Evolutionary conservation across 208 protist species (phyloP).

Genomic region (Kentomonas sorsogonicus): DNA sequence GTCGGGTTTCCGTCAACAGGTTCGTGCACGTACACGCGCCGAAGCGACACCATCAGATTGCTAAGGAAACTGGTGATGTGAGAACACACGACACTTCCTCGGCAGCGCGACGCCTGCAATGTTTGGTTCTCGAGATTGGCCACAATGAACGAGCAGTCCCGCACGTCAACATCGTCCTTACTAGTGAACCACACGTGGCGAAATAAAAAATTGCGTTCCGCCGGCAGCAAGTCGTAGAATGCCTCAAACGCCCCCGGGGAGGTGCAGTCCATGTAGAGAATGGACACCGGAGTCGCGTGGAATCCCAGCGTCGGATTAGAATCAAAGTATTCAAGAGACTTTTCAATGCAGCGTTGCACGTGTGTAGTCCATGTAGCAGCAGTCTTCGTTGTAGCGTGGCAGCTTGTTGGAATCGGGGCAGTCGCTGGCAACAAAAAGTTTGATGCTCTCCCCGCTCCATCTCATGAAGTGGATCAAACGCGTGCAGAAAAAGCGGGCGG

Average conservation of each 20-base stretch:
- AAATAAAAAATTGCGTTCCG: slow-evolving; percentile 31
- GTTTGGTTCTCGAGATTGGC: slow-evolving; percentile 40
- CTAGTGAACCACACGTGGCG: slow-evolving; percentile 63
- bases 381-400: slow-evolving; percentile 26
- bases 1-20: slow-evolving; percentile 26
- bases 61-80: slow-evolving; percentile 54
- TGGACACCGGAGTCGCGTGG: slow-evolving; percentile 38
- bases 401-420: slow-evolving; percentile 27
- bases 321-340: slow-evolving; percentile 37
- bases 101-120: slow-evolving; percentile 37
- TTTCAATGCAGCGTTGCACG: slow-evolving; percentile 23
- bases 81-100: slow-evolving; percentile 63
- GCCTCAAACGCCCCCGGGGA: slow-evolving; percentile 23
- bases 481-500: slow-evolving; percentile 66
- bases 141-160: slow-evolving; percentile 31
- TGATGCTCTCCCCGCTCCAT: slow-evolving; percentile 60
- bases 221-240: slow-evolving; percentile 28
- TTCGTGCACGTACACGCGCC: slow-evolving; percentile 46
- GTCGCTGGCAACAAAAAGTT: slow-evolving; percentile 36
- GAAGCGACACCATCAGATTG: slow-evolving; percentile 37
- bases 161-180: slow-evolving; percentile 11
- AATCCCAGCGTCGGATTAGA: slow-evolving; percentile 50
- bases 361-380: slow-evolving; percentile 25
- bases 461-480: slow-evolving; percentile 50
- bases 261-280: slow-evolving; percentile 55